These are phyloP conservation scores for Cryphonectria naterciae DNA, from an alignment of 2,329 filamentous ascomycete species.

Conservation along the genomic window DNA sequence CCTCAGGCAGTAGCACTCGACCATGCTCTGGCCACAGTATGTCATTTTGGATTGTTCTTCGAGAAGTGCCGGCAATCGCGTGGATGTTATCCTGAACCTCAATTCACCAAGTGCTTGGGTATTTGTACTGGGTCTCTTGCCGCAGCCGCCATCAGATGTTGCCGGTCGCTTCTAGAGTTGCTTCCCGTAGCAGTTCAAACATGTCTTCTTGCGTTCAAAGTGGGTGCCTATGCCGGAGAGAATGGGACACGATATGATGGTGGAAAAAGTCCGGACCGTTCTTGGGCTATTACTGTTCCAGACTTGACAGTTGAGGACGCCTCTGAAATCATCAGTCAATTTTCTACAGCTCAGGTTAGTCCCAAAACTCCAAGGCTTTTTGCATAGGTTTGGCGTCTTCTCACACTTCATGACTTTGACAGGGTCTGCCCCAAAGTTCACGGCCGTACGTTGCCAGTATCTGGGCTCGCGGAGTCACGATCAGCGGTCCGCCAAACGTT, in stretches of 20 bases:
- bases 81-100: background rate
- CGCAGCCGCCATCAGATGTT: background rate
- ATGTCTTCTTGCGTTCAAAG: constrained; percentile 1
- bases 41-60: background rate
- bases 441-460: background rate
- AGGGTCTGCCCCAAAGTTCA: background rate
- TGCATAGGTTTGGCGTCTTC: background rate
- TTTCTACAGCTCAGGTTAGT: background rate
- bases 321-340: background rate
- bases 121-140: constrained; percentile 5
- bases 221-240: background rate
- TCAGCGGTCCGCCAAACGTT: background rate
- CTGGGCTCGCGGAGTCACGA: background rate
- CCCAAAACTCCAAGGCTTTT: background rate
- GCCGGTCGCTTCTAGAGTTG: background rate
- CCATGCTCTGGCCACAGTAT: constrained; percentile 6
- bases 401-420: background rate
- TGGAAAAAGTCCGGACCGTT: background rate
- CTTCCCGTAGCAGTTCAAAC: constrained; percentile 2
- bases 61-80: background rate
- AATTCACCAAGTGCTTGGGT: background rate
- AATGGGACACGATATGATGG: background rate
- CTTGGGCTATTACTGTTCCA: background rate
- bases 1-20: background rate
- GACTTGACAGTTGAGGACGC: background rate